Conservation (phyloP, 176 grass and related monocot species). For the Carex parvula region DNA sequence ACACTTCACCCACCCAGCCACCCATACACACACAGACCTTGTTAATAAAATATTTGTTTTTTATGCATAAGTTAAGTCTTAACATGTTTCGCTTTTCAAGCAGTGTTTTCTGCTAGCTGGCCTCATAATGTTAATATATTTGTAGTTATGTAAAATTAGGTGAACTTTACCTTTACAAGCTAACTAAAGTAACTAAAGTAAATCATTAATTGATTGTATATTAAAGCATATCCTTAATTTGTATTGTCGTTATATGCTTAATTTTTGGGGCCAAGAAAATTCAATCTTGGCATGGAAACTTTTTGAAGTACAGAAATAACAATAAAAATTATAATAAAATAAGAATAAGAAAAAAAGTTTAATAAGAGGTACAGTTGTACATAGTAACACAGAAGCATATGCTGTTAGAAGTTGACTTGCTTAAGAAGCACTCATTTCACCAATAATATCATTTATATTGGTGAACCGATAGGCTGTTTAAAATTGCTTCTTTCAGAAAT, state of each 20-base stretch:
- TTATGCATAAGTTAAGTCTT: not conserved
- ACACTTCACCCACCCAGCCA: not conserved
- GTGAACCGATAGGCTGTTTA: not conserved
- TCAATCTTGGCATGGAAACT: not conserved
- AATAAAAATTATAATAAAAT: not conserved
- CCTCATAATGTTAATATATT: not conserved
- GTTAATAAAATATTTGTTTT: not conserved
- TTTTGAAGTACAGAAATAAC: not conserved
- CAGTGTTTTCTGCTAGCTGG: no score
- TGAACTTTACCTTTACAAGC: not conserved
- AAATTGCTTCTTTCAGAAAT: not conserved
- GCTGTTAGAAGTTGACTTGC: not conserved
- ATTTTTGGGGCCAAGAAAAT: not conserved
- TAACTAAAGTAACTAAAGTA: no score
- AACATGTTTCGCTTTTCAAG: no score
- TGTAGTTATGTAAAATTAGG: not conserved
- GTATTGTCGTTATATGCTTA: not conserved
- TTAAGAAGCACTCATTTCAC: not conserved
- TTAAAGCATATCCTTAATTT: not conserved
- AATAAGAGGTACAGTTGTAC: not conserved
- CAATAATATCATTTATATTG: conserved; percentile 11
- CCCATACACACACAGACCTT: not conserved
- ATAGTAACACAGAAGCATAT: not conserved
- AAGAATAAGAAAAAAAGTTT: not conserved
- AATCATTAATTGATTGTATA: not conserved